Evolutionary conservation across 2,329 filamentous ascomycete genomes (phyloP).

Genomic region (Alternaria sp.): DNA sequence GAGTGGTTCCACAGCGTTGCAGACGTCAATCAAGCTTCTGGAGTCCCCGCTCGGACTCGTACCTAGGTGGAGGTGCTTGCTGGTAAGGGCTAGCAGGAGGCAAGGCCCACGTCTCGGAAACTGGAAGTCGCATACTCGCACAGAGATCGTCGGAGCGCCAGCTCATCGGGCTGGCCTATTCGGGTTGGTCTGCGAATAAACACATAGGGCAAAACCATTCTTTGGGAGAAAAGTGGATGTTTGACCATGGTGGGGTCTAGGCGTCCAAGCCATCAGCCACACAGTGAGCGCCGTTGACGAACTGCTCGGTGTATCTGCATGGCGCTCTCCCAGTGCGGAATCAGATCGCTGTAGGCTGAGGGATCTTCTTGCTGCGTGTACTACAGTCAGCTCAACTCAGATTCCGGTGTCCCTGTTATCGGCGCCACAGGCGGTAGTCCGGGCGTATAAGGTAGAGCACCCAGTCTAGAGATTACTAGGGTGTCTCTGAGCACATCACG

Average conservation of each 20-base stretch:
- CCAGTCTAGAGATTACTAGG: slow-evolving; percentile 12
- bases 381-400: slow-evolving; percentile 20
- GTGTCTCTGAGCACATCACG: slow-evolving; percentile 11
- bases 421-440: slow-evolving; percentile 19
- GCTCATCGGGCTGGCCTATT: slow-evolving; percentile 26
- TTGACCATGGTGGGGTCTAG: slow-evolving; percentile 19
- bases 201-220: slow-evolving; percentile 16
- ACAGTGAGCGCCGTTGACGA: slow-evolving; percentile 16
- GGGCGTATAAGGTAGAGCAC: slow-evolving; percentile 18
- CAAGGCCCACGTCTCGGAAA: slow-evolving; percentile 28
- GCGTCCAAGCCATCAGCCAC: slow-evolving; percentile 9
- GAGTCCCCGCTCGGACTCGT: slow-evolving; percentile 33
- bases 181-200: slow-evolving; percentile 26
- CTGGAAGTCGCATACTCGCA: slow-evolving; percentile 22
- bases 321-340: neutral
- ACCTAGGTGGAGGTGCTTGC: slow-evolving; percentile 25
- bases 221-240: slow-evolving; percentile 22
- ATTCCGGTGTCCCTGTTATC: slow-evolving; percentile 32
- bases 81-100: slow-evolving; percentile 32
- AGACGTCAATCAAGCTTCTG: slow-evolving; percentile 22
- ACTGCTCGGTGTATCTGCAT: neutral
- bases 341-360: slow-evolving; percentile 12
- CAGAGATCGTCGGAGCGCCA: slow-evolving; percentile 28
- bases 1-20: slow-evolving; percentile 24
- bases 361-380: slow-evolving; percentile 20